Percentiles rank a stretch among this genome's conserved stretches.
These are phyloP conservation scores for Butyriboletus loyo DNA, from an alignment of 768 basidiomycete genomes.

Conservation along the genomic window DNA sequence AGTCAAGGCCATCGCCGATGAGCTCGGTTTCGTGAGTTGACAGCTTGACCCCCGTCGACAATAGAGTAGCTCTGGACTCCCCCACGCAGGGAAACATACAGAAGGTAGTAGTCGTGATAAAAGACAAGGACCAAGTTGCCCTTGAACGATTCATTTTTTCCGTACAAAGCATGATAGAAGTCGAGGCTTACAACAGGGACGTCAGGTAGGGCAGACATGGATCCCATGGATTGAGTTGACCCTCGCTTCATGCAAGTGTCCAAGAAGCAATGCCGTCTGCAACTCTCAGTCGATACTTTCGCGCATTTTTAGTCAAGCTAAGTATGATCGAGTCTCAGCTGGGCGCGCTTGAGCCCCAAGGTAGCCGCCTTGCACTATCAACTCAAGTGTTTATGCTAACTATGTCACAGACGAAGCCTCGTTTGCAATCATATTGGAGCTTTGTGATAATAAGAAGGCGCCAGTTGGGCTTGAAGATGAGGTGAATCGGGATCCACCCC, in stretches of 20 bases:
- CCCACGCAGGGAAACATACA: slow-evolving; percentile 65
- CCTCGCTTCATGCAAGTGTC: slow-evolving; percentile 44
- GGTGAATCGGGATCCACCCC: slow-evolving; percentile 56
- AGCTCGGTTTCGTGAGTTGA: slow-evolving; percentile 57
- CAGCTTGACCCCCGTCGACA: background rate
- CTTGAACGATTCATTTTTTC: slow-evolving; percentile 92
- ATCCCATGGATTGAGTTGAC: background rate
- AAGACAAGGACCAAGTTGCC: slow-evolving; percentile 72
- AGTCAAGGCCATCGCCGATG: slow-evolving; percentile 76
- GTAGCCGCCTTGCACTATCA: slow-evolving; percentile 29
- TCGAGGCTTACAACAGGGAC: slow-evolving; percentile 69
- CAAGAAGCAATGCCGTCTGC: slow-evolving; percentile 64
- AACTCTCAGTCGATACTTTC: slow-evolving; percentile 71
- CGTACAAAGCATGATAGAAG: slow-evolving; percentile 74
- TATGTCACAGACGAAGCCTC: slow-evolving; percentile 59
- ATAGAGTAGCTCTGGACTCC: background rate
- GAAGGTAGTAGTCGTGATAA: slow-evolving; percentile 81
- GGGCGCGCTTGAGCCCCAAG: slow-evolving; percentile 53
- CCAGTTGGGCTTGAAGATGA: slow-evolving; percentile 44
- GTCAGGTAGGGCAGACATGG: slow-evolving; percentile 44
- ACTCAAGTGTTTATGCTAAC: background rate
- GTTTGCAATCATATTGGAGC: slow-evolving; percentile 81
- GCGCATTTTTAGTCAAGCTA: slow-evolving; percentile 80
- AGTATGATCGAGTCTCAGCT: slow-evolving; percentile 74
- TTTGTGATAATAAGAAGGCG: slow-evolving; percentile 63